Evolutionary conservation across 2,329 filamentous ascomycete species (phyloP).

Genomic region (Leptographium procerum): DNA sequence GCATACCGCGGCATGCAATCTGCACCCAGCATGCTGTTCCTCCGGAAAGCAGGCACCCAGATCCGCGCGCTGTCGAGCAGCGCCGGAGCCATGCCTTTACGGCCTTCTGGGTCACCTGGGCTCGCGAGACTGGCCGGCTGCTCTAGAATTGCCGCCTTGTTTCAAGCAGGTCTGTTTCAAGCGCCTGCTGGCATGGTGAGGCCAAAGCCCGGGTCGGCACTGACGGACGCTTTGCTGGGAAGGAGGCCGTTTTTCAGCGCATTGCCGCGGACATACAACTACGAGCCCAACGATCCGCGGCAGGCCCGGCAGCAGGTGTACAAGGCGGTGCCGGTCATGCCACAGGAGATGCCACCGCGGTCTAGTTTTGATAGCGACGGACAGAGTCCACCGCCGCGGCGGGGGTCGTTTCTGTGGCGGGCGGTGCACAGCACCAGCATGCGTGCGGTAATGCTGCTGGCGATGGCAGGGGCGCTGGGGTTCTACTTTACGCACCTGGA

Average conservation of each 20-base stretch:
- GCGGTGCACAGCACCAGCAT: slow-evolving; percentile 19
- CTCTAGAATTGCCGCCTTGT: too few relatives aligned
- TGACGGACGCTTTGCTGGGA: background rate
- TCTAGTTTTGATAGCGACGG: slow-evolving; percentile 3
- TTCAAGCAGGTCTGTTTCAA: background rate
- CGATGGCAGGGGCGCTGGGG: slow-evolving; percentile 30
- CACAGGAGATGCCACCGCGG: slow-evolving; percentile 9
- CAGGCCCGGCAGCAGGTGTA: background rate
- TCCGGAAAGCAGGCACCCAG: background rate
- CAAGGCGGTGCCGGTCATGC: slow-evolving; percentile 8
- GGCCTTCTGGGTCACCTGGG: background rate
- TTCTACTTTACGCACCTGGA: slow-evolving; percentile 63
- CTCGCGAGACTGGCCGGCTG: background rate
- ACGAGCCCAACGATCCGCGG: slow-evolving; percentile 6
- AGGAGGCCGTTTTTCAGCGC: background rate
- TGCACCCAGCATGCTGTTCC: background rate
- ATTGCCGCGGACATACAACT: slow-evolving; percentile 6
- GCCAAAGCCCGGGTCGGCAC: background rate
- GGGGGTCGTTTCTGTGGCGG: background rate
- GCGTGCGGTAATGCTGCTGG: slow-evolving; percentile 27
- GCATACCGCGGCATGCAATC: background rate
- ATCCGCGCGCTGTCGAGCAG: background rate
- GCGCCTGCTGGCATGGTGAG: background rate
- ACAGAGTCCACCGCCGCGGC: background rate
- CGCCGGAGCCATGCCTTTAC: background rate